Percentiles rank a stretch among this genome's conserved stretches.
phyloP scores from a whole-genome alignment of 805 yeast species.

The Candida multigemmis region DNA sequence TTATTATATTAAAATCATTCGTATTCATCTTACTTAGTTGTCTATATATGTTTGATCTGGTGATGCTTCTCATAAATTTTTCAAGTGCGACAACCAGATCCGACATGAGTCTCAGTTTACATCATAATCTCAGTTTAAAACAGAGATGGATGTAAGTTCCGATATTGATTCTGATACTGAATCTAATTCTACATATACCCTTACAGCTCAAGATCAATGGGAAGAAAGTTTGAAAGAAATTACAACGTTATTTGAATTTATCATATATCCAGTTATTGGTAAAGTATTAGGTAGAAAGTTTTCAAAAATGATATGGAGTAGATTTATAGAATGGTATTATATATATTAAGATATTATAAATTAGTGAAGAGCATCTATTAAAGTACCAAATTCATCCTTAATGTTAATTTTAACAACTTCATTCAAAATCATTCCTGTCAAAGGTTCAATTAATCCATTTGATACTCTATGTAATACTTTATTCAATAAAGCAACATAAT shows the following conservation, averaged over 20 bases:
- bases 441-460: constrained; percentile 32
- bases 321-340: constrained; percentile 27
- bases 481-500: constrained; percentile 17
- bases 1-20: constrained; percentile 19
- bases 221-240: constrained; percentile 58
- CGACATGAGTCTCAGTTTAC: neutral
- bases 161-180: constrained; percentile 5
- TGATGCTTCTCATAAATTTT: too few relatives aligned
- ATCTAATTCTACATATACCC: constrained; percentile 11
- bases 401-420: constrained; percentile 23
- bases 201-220: constrained; percentile 64
- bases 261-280: constrained; percentile 59
- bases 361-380: constrained; percentile 9
- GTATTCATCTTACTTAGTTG: neutral
- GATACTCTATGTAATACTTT: constrained; percentile 18
- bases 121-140: neutral
- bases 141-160: neutral
- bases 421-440: constrained; percentile 16
- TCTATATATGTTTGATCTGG: too few relatives aligned
- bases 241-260: constrained; percentile 46
- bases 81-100: too few relatives aligned
- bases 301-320: constrained; percentile 35
- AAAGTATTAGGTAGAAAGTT: constrained; percentile 56
- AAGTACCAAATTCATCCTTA: constrained; percentile 17
- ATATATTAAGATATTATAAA: constrained; percentile 1